These are phyloP conservation scores for Linum lewisii DNA, from an alignment of 345 rosid genomes.

Conservation along the genomic window DNA sequence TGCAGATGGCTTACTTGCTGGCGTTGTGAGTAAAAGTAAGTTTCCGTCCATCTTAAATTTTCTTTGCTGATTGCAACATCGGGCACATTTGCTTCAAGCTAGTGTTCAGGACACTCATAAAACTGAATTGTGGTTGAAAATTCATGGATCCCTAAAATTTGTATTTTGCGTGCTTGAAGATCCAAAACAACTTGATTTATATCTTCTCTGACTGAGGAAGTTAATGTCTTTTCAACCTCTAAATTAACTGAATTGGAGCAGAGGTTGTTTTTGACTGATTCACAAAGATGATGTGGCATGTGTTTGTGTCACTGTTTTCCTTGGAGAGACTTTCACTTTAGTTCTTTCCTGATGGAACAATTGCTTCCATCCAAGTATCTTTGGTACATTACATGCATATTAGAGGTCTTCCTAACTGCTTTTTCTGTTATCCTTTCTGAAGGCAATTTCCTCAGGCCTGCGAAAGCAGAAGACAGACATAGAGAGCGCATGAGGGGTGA, in stretches of 20 bases:
- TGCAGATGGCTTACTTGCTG: constrained; percentile 86
- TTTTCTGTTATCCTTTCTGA: constrained; percentile 47
- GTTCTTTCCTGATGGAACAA: neutral
- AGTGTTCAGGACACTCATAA: neutral
- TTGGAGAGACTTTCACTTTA: neutral
- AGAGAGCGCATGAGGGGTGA: constrained; percentile 61
- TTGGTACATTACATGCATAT: neutral
- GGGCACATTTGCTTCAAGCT: neutral
- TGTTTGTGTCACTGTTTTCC: neutral
- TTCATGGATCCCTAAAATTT: neutral
- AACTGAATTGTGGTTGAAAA: neutral
- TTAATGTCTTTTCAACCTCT: neutral
- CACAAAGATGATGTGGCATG: neutral
- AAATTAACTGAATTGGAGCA: neutral
- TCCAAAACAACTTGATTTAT: neutral
- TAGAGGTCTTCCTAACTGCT: constrained; percentile 7
- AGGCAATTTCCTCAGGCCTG: constrained; percentile 52
- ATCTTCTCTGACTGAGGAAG: neutral
- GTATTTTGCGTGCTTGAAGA: neutral
- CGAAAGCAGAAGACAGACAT: constrained; percentile 64
- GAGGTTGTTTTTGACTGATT: neutral
- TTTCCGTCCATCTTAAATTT: constrained; percentile 2
- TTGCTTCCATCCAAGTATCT: neutral
- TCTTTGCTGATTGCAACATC: neutral
- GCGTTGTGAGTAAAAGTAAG: constrained; percentile 82